Evolutionary conservation across 805 yeast genomes (phyloP), one percentile per base, ranked within the genome.

Genomic region (Metschnikowia gelsemii): DNA sequence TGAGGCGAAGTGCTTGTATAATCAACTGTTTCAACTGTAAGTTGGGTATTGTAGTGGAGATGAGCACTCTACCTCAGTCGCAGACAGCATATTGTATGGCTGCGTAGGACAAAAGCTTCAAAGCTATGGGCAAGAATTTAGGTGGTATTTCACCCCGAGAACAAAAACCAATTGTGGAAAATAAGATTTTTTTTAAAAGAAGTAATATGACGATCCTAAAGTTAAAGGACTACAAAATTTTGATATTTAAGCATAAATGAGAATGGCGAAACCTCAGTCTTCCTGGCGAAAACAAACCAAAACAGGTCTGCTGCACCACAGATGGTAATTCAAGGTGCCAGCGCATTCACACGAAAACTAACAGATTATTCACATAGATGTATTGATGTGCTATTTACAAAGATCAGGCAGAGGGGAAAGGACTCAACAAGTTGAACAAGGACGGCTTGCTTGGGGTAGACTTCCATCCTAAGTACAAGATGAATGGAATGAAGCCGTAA

Each of bases 401-500:
- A 25, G 35, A 39, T 69, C 71, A 85, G 57, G 79, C 84, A 50
- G 86, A 76, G 52, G 95, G 93, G 56, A 87, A 74, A 37, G 95
- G 95, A 50, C 90, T 82, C 55, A 86, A 73, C 56, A 86, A 75
- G 58, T 73, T 75, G 64, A 91, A 75, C 60, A 91, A 72, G 51
- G 81, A 80, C 50, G 97, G 97, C 68, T 84, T 87, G 66, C 84
- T 84, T 42, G 88, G 75, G 50, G 91, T 82, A 54, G 87, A 80
- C 35, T 70, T 61, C 73, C 72, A 70, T 16, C 75, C 99, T 56
- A 93, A 72, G 74, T 93, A 93, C 61, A 93, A 73, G 52, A 93
- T 83, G 62, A 93, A 85, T 43, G 99, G 99, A 57, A 93, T 83
- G 87, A 96, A 93, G 34, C 98, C 97, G 68, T 89, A 93, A 69